These are phyloP conservation scores for Zanthoxylum bungeanum DNA, from an alignment of 345 rosid genomes.

Conservation along the genomic window DNA sequence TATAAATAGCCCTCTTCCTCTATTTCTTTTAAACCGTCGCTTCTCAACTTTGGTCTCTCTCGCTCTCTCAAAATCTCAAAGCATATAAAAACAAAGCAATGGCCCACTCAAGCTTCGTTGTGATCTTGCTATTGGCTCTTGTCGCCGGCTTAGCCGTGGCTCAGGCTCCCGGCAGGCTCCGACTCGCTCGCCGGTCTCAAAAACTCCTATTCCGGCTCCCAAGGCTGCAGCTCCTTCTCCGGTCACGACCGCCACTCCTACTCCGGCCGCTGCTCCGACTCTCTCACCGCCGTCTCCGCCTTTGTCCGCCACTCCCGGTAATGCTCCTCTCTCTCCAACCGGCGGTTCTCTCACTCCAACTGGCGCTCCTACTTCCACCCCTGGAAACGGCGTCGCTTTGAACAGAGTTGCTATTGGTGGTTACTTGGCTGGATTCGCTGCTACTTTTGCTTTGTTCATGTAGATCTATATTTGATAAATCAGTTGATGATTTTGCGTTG, in stretches of 20 bases:
- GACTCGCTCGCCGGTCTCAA: slow-evolving; percentile 37
- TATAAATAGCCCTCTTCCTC: slow-evolving; percentile 3
- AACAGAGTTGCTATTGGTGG: slow-evolving; percentile 42
- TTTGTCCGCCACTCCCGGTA: slow-evolving; percentile 6
- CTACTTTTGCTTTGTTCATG: slow-evolving; percentile 47
- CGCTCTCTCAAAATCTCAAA: not conserved
- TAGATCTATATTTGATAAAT: slow-evolving; percentile 44
- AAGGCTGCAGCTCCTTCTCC: slow-evolving; percentile 32
- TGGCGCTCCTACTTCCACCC: not conserved
- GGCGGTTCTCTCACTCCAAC: not conserved
- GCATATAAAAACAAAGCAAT: slow-evolving; percentile 20
- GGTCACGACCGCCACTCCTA: slow-evolving; percentile 20
- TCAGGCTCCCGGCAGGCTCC: slow-evolving; percentile 68
- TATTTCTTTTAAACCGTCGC: not conserved
- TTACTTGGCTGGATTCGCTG: slow-evolving; percentile 28
- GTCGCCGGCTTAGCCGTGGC: slow-evolving; percentile 46
- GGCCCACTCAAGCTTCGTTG: slow-evolving; percentile 41
- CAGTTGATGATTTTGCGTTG: slow-evolving; percentile 8
- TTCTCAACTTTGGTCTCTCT: slow-evolving; percentile 1
- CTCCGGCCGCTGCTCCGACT: not conserved
- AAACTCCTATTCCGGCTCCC: slow-evolving; percentile 28
- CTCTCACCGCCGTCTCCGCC: slow-evolving; percentile 11
- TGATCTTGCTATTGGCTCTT: slow-evolving; percentile 43
- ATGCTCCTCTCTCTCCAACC: slow-evolving; percentile 9
- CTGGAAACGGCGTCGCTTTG: slow-evolving; percentile 26